phyloP scores from a whole-genome alignment of 495 filamentous ascomycete species.

The Mycothermus thermophilus region DNA sequence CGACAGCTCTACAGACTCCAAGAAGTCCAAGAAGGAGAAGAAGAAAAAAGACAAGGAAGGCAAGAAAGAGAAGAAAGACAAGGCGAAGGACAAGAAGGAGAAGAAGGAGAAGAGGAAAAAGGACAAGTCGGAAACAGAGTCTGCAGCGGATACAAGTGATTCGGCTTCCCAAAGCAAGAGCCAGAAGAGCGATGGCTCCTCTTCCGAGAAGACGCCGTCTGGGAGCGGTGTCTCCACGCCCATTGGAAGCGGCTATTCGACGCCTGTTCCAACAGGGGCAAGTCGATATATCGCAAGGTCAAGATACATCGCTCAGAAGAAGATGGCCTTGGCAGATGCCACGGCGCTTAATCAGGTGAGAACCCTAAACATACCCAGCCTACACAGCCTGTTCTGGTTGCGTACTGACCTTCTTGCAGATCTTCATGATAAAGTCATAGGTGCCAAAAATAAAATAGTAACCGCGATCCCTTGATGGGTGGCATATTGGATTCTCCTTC shows the following conservation, averaged over 20 bases:
- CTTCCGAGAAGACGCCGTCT: no score
- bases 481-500: no score
- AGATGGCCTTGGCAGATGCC: constrained; percentile 53
- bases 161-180: constrained; percentile 13
- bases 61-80: constrained; percentile 24
- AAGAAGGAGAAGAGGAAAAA: constrained; percentile 30
- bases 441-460: no score
- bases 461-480: no score
- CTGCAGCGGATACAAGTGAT: constrained; percentile 10
- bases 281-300: constrained; percentile 51
- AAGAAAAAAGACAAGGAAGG: constrained; percentile 17
- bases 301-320: constrained; percentile 67
- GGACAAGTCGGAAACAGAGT: constrained; percentile 27
- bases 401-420: constrained; percentile 31
- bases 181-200: constrained; percentile 11
- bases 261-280: constrained; percentile 27
- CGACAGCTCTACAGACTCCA: constrained; percentile 8
- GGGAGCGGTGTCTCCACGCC: constrained; percentile 16
- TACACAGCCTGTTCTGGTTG: neutral
- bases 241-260: constrained; percentile 19
- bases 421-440: constrained; percentile 57
- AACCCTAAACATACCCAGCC: constrained; percentile 2
- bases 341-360: constrained; percentile 65
- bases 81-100: constrained; percentile 35
- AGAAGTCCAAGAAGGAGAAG: constrained; percentile 23